Conservation (phyloP, 2,329 filamentous ascomycete species). For the Aspergillus sp. region DNA sequence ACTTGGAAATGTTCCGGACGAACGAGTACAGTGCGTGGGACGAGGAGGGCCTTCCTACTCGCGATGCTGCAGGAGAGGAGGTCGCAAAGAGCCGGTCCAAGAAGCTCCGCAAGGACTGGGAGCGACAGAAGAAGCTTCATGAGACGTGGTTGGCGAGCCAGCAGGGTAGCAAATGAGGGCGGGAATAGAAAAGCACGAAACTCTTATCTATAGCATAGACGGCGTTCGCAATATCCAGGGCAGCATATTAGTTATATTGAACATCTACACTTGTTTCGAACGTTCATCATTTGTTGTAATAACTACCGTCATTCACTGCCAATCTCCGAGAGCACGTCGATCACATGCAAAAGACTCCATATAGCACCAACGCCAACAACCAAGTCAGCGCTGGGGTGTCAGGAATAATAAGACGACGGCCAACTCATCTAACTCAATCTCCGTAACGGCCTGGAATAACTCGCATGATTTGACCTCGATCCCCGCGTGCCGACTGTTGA, state of each 20-base stretch:
- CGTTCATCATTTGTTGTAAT: no score
- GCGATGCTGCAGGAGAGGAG: conserved; percentile 74
- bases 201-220: conserved; percentile 4
- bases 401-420: not conserved
- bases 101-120: conserved; percentile 86
- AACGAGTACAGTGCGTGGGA: conserved; percentile 76
- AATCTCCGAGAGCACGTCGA: not conserved
- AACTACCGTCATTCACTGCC: no score
- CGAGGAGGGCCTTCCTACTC: conserved; percentile 74
- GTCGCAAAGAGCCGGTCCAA: conserved; percentile 77
- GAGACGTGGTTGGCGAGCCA: conserved; percentile 18
- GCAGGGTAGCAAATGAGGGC: conserved; percentile 6
- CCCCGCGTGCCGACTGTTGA: not conserved
- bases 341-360: conserved; percentile 5
- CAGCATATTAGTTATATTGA: conserved; percentile 1
- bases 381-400: not conserved
- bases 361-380: not conserved
- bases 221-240: conserved; percentile 11
- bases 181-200: conserved; percentile 1
- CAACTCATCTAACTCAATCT: not conserved
- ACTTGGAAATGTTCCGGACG: conserved; percentile 53
- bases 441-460: not conserved
- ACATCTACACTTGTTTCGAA: not conserved
- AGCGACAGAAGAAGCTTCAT: conserved; percentile 74
- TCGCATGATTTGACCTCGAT: not conserved